These are phyloP conservation scores for Lepidium didymum DNA, from an alignment of 345 rosid genomes.

Conservation along the genomic window DNA sequence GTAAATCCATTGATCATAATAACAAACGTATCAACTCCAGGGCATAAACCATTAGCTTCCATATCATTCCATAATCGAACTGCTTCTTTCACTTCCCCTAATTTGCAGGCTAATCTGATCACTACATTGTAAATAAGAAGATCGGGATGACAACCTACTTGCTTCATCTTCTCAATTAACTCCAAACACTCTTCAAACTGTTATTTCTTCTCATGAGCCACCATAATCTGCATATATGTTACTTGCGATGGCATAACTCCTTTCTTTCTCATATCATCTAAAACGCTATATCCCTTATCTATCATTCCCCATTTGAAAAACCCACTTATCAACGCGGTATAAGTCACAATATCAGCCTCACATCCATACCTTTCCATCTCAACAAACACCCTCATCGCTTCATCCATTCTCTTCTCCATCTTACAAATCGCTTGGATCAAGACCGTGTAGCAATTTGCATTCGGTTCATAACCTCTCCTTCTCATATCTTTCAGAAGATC, in stretches of 20 bases:
- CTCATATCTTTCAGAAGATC: conserved; percentile 83
- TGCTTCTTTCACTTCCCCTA: conserved; percentile 72
- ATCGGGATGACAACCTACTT: conserved; percentile 56
- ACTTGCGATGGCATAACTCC: conserved; percentile 49
- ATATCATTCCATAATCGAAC: conserved; percentile 68
- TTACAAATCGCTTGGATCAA: conserved; percentile 72
- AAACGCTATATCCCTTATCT: conserved; percentile 52
- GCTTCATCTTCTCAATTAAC: conserved; percentile 57
- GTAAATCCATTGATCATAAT: conserved; percentile 72
- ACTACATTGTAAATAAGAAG: conserved; percentile 52
- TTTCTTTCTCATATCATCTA: conserved; percentile 54
- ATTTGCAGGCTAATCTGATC: conserved; percentile 69
- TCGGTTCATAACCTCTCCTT: conserved; percentile 60
- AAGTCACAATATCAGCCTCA: conserved; percentile 67
- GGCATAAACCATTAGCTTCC: conserved; percentile 63
- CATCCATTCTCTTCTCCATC: conserved; percentile 66
- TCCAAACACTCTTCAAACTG: conserved; percentile 74
- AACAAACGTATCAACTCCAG: conserved; percentile 72
- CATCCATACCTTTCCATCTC: conserved; percentile 79
- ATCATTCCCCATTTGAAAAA: conserved; percentile 78
- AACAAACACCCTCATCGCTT: conserved; percentile 63
- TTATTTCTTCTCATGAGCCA: conserved; percentile 86
- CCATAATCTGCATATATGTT: conserved; percentile 74
- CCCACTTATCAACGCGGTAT: conserved; percentile 70
- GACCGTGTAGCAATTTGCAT: conserved; percentile 66